phyloP scores from a whole-genome alignment of 2,329 filamentous ascomycete species.

The Tolypocladium pustulatum region DNA sequence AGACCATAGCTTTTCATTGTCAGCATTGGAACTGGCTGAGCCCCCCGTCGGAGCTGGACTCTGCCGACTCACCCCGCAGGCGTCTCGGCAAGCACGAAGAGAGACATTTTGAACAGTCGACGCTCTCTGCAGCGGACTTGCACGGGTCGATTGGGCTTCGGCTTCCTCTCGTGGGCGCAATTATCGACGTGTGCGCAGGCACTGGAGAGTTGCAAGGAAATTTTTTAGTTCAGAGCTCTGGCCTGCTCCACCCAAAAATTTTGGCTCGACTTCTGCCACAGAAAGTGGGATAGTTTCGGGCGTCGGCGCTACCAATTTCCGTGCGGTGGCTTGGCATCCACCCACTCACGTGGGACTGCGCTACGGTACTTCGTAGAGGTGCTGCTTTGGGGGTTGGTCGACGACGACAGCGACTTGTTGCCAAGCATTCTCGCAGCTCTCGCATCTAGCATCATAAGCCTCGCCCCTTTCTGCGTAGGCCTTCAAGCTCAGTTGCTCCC shows the following conservation, averaged over 20 bases:
- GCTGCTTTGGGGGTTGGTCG: not conserved
- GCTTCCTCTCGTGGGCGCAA: constrained; percentile 25
- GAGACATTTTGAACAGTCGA: constrained; percentile 53
- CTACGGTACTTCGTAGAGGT: not conserved
- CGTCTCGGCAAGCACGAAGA: constrained; percentile 90
- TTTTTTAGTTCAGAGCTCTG: constrained; percentile 29
- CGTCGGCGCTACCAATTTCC: constrained; percentile 15
- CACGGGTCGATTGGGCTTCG: constrained; percentile 19
- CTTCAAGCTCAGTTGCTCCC: not conserved
- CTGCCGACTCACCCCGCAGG: constrained; percentile 57
- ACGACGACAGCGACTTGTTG: not conserved
- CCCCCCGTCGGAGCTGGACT: not conserved
- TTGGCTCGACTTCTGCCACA: constrained; percentile 17
- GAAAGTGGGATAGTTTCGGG: constrained; percentile 13
- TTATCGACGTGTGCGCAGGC: constrained; percentile 24
- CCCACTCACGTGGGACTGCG: constrained; percentile 12
- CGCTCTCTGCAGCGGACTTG: constrained; percentile 19
- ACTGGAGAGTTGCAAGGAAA: constrained; percentile 26
- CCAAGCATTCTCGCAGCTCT: not conserved
- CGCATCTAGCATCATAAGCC: not conserved
- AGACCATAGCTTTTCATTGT: constrained; percentile 69
- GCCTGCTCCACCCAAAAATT: constrained; percentile 27
- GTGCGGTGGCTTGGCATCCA: constrained; percentile 2
- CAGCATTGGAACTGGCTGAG: constrained; percentile 11
- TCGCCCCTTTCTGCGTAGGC: not conserved